Base-by-base conservation (phyloP, 768 basidiomycete species). In the Steccherinum ochraceum region DNA sequence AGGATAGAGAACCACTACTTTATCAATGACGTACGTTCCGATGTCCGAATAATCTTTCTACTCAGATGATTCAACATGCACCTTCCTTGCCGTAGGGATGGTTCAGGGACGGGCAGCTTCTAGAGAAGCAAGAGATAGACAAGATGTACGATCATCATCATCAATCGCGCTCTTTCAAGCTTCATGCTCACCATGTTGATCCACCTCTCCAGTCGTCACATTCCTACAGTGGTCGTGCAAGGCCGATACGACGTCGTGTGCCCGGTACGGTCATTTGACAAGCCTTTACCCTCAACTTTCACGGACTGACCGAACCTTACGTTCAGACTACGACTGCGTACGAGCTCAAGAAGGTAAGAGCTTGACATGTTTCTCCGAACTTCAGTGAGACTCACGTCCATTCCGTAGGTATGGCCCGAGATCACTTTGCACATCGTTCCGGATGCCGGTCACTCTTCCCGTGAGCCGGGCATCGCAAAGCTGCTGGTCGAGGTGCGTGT, bases 1-100 rank as follows among this genome's bases (percentile, higher is more conserved):
- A 72, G 83, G 30, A 92, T 94, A 43, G 92, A 93, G 69, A 92
- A 92, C 60, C 91, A 94, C 60, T 95, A 88, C 66, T 94, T 94
- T 60, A 71, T 93, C 47, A 89, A 93, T 59, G 77, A 80, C 49
- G 87, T 87, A 48, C 54, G 73, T 64, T 39, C n/a, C n/a, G n/a
- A n/a, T n/a, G n/a, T n/a, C n/a, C n/a, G n/a, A n/a, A n/a, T 53
- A 46, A 12, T 1, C 21, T 49, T 20, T 16, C 12, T 39, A 27
- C 18, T 45, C 12, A 49, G 52, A n/a, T n/a, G 45, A 18, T 13
- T 20, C 13, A 45, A 42, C 27, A 5, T 24, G 46, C 25, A 55
- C 61, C 26, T n/a, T 20, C 10, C 21, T 27, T 13, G 12, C 2
- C 44, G 5, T 45, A 91, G 82, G 85, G 88, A 2, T 95, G 90